These are phyloP conservation scores for Fistulifera pelliculosa DNA, from an alignment of 108 stramenopile genomes.

Conservation along the genomic window DNA sequence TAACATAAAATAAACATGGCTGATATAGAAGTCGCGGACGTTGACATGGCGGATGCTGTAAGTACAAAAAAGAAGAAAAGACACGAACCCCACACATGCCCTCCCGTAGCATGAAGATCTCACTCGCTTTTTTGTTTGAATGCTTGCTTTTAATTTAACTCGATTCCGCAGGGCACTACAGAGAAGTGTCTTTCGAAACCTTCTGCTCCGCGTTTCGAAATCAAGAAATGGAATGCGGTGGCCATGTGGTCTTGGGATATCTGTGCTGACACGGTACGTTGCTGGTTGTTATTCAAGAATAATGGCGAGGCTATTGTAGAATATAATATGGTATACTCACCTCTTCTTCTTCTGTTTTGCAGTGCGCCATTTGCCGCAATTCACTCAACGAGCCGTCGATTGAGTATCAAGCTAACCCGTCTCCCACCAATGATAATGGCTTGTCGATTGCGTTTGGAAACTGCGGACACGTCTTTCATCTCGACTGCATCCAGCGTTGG, in stretches of 20 bases:
- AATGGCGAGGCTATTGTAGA: no score
- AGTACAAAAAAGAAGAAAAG: no score
- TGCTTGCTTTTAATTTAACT: not conserved
- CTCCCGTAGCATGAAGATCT: not conserved
- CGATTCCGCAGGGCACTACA: not conserved
- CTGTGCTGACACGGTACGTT: constrained; percentile 90
- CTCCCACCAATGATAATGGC: constrained; percentile 95
- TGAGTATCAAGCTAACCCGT: constrained; percentile 98
- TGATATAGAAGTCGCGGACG: constrained; percentile 9
- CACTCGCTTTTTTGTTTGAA: not conserved
- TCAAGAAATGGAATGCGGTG: constrained; percentile 97
- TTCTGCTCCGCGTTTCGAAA: constrained; percentile 70
- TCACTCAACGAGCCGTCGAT: constrained; percentile 98
- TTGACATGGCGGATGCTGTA: constrained; percentile 13
- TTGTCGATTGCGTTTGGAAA: constrained; percentile 96
- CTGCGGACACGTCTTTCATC: constrained; percentile 98
- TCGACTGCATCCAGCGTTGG: constrained; percentile 99
- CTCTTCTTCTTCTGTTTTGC: constrained; percentile 3
- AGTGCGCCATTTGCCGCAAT: constrained; percentile 98
- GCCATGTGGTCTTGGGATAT: constrained; percentile 99
- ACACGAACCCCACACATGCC: no score
- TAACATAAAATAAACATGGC: constrained; percentile 6
- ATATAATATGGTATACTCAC: constrained; percentile 1
- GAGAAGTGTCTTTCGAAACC: no score
- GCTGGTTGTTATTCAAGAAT: no score